Conservation (phyloP, 2,329 filamentous ascomycete species). For the Magnaporthales sp. region DNA sequence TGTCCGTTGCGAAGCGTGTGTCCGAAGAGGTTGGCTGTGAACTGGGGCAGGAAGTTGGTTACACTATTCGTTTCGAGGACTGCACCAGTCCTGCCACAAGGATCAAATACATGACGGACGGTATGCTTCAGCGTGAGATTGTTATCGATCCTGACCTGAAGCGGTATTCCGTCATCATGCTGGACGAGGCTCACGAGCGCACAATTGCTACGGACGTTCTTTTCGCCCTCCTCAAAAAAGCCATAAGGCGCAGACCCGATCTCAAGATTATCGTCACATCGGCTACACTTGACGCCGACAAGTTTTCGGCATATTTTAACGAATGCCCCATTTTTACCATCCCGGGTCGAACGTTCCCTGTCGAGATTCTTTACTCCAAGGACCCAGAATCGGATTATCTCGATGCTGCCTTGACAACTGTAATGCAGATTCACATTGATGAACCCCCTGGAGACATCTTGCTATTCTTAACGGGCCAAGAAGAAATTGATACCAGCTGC, state of each 20-base stretch:
- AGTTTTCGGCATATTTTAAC: constrained; percentile 95
- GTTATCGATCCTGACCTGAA: constrained; percentile 82
- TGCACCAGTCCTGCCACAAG: constrained; percentile 78
- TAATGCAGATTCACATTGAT: constrained; percentile 96
- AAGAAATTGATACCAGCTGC: constrained; percentile 93
- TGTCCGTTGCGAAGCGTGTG: constrained; percentile 96
- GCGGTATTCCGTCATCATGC: constrained; percentile 92
- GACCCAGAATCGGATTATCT: constrained; percentile 96
- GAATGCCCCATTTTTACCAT: constrained; percentile 95
- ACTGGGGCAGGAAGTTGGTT: constrained; percentile 87
- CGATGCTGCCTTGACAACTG: constrained; percentile 86
- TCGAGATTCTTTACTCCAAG: constrained; percentile 89
- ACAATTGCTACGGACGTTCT: constrained; percentile 94
- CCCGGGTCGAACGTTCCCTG: constrained; percentile 87
- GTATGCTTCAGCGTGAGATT: constrained; percentile 94
- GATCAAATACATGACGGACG: constrained; percentile 99
- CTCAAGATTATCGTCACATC: constrained; percentile 95
- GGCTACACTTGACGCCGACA: constrained; percentile 91
- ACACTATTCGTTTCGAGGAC: constrained; percentile 96
- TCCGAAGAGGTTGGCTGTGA: constrained; percentile 90
- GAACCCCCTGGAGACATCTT: constrained; percentile 90
- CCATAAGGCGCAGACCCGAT: constrained; percentile 74
- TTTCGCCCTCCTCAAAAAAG: constrained; percentile 91
- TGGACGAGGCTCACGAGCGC: constrained; percentile 95
- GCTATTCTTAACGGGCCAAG: constrained; percentile 93